Evolutionary conservation across 176 grass and related monocot genomes (phyloP), one percentile per base, ranked within the genome.

Genomic region (Bonia amplexicaulis): DNA sequence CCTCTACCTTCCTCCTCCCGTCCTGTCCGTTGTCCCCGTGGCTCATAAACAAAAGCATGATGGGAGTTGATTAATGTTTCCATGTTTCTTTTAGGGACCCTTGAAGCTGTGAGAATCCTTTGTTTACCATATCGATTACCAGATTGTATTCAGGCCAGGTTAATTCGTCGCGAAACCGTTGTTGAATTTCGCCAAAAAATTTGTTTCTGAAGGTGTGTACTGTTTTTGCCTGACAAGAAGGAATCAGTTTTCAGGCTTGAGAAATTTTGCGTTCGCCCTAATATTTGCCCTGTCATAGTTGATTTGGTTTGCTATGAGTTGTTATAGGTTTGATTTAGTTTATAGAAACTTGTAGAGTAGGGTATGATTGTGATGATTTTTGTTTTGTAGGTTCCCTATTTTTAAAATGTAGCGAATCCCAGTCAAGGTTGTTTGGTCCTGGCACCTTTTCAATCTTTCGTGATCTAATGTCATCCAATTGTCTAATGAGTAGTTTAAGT

Each of bases 351-450:
- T 7, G n/a, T 45, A 51, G 2, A 22, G 19, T 51, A 31, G 57
- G 40, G 19, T 20, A 46, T 19, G 58, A 57, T 35, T 25, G 69
- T 74, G 85, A 66, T 72, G n/a, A 40, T 80, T 17, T 40, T n/a
- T n/a, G n/a, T 60, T n/a, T 55, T 67, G 6, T 17, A n/a, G 70
- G 35, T 17, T 65, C 7, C 5, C 25, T 67, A 4, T 9, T 68
- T 66, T 74, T 62, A 8, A 61, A 39, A 78, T 59, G 42, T 31
- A 85, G 51, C 52, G 26, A 85, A 85, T 85, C 52, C 65, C 19
- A 68, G 61, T 82, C 65, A 77, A 81, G 58, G 59, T 46, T 67
- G 69, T 80, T 80, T 80, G 14, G 7, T 80, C 48, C 27, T 64
- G 67, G 5, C 44, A 4, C 26, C 51, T 44, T 80, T 80, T 54